Base-by-base conservation (phyloP, 2,329 filamentous ascomycete species). In the Fusarium nelsonii region DNA sequence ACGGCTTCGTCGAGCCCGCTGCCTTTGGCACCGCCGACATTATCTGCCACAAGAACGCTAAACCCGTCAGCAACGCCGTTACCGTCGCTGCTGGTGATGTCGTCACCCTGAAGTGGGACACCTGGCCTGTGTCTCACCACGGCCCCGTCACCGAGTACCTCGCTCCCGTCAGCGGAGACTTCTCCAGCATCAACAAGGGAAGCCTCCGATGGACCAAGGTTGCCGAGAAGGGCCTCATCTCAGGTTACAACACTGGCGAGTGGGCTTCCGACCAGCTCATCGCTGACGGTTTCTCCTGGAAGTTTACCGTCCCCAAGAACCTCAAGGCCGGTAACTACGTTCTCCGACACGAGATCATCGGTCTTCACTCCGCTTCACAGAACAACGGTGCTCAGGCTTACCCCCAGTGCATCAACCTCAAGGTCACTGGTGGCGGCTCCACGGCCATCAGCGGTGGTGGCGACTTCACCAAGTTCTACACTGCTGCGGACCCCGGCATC, bases 101-200 rank as follows among this genome's bases (percentile, higher is more conserved):
- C 10, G 76, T 92, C 69, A 80, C 85, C 61, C 78, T 92, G 36
- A 83, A 87, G 72, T 92, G 90, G 90, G 86, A 83, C 60, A 80
- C 81, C 16, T 92, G 90, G 90, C 89, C 90, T n/a, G 81, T 85
- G 11, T 85, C 83, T 56, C 84, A 92, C 80, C 83, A 89, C 68
- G 88, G 88, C 3, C 88, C 88, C 18, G 82, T 90, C 69, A 82
- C 89, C 69, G 84, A 84, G 75, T 90, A 90, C 80, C 79, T 90
- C 37, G 88, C 88, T 60, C 81, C 83, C 68, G 81, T 83, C 48
- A 65, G 63, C 20, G 84, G 82, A 30, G 84, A 88, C 74, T 89
- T 86, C 74, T 77, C 82, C 23, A 78, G 79, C 8, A 83, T 84
- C 55, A 83, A 85, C 77, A 85, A 87, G 78, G 76, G 76, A 8